Conservation (phyloP, 805 yeast species). For the Ogataea nonfermentans region DNA sequence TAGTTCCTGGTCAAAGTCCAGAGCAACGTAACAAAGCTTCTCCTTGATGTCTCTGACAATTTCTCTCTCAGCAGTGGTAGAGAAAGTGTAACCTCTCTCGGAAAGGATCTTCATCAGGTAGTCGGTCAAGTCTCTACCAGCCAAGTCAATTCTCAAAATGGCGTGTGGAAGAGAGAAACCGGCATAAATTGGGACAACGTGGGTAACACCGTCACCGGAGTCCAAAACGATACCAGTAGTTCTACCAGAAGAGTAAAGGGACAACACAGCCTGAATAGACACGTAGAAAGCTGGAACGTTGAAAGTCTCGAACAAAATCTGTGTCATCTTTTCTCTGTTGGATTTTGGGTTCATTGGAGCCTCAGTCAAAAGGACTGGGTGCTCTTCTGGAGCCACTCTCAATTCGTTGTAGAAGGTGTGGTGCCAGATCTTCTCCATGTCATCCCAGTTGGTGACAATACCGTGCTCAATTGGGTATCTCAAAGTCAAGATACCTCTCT, state of each 20-base stretch:
- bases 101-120: slow-evolving; percentile 97
- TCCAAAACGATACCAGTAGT: slow-evolving; percentile 99
- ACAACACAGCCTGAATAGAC: slow-evolving; percentile 96
- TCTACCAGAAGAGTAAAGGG: slow-evolving; percentile 99
- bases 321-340: slow-evolving; percentile 99
- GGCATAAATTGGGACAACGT: slow-evolving; percentile 92
- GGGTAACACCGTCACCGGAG: slow-evolving; percentile 99
- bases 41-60: slow-evolving; percentile 94
- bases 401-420: slow-evolving; percentile 99
- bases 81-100: slow-evolving; percentile 98
- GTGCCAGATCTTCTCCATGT: slow-evolving; percentile 99
- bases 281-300: slow-evolving; percentile 99
- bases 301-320: slow-evolving; percentile 98
- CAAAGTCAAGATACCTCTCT: slow-evolving; percentile 98
- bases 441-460: slow-evolving; percentile 99
- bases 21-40: slow-evolving; percentile 97
- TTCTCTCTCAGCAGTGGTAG: slow-evolving; percentile 99
- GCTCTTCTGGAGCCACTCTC: slow-evolving; percentile 99
- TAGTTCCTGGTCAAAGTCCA: slow-evolving; percentile 98
- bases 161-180: slow-evolving; percentile 99
- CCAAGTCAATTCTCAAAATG: slow-evolving; percentile 96
- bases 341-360: slow-evolving; percentile 99
- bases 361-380: slow-evolving; percentile 98
- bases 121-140: slow-evolving; percentile 99
- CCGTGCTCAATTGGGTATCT: slow-evolving; percentile 99